These are phyloP conservation scores for Acanthamoeba culbertsoni DNA, from an alignment of 208 protist genomes.

Conservation along the genomic window DNA sequence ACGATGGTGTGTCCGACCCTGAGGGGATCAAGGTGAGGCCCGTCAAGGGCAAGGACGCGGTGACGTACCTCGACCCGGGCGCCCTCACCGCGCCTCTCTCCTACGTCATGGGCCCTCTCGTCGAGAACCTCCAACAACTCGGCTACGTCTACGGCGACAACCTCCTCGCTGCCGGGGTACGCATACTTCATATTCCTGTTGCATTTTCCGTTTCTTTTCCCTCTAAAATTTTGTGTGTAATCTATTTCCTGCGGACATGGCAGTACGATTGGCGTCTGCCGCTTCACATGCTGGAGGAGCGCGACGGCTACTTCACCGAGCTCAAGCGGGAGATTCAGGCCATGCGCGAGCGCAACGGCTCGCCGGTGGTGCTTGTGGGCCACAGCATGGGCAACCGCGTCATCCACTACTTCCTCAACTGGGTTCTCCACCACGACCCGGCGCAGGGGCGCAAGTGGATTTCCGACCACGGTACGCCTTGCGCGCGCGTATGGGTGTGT, in stretches of 20 bases:
- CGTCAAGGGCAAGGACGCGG: not conserved
- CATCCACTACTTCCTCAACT: slow-evolving; percentile 51
- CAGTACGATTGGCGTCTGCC: slow-evolving; percentile 58
- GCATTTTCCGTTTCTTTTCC: not conserved
- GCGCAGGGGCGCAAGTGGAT: not conserved
- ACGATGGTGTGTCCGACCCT: not conserved
- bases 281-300: not conserved
- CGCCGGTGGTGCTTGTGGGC: slow-evolving; percentile 42
- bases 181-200: not conserved
- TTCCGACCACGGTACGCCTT: not conserved
- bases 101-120: slow-evolving; percentile 61
- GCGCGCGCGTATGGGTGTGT: not conserved
- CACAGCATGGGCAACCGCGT: slow-evolving; percentile 61
- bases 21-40: slow-evolving; percentile 56
- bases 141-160: slow-evolving; percentile 54
- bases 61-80: slow-evolving; percentile 59
- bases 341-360: not conserved
- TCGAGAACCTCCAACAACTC: slow-evolving; percentile 55
- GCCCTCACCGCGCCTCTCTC: not conserved
- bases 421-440: not conserved
- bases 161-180: not conserved
- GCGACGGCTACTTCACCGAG: slow-evolving; percentile 45
- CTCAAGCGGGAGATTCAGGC: not conserved
- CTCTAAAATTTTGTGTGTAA: not conserved
- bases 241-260: not conserved